Evolutionary conservation across 140 eudicot genomes (phyloP).

Genomic region (Senecio squalidus): DNA sequence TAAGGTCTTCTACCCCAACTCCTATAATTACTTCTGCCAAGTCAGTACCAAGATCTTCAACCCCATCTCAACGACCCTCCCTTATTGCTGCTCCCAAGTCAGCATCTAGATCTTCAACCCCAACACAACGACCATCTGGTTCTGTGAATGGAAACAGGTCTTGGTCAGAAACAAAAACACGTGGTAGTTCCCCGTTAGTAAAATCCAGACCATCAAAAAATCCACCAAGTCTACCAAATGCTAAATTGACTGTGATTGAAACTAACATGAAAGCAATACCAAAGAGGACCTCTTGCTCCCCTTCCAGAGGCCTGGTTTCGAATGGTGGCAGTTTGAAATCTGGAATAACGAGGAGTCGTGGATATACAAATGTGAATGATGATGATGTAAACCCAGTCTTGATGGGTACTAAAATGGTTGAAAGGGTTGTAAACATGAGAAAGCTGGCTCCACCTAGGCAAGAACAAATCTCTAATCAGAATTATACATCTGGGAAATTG

Average conservation of each 20-base stretch:
- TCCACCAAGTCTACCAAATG: conserved; percentile 22
- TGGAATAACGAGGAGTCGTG: conserved; percentile 36
- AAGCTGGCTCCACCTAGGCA: conserved; percentile 78
- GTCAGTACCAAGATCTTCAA: conserved; percentile 24
- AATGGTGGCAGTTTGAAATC: conserved; percentile 23
- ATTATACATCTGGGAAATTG: conserved; percentile 41
- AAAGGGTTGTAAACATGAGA: conserved; percentile 93
- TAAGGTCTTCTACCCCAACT: conserved; percentile 31
- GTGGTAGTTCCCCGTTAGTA: conserved; percentile 45
- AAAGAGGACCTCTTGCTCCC: conserved; percentile 47
- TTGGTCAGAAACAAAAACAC: conserved; percentile 33
- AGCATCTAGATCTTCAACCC: conserved; percentile 61
- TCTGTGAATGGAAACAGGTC: conserved; percentile 29
- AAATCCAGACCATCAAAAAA: conserved; percentile 46
- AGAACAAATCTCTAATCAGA: conserved; percentile 30
- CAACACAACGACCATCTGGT: conserved; percentile 41
- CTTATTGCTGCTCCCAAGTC: conserved; percentile 31
- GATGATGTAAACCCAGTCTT: conserved; percentile 81
- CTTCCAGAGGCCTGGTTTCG: conserved; percentile 40
- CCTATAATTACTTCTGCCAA: neutral
- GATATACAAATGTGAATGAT: conserved; percentile 30
- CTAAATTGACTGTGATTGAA: conserved; percentile 21
- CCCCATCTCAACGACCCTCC: conserved; percentile 29
- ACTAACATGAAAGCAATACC: conserved; percentile 14
- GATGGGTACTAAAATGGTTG: conserved; percentile 90